Conservation (phyloP, 192 early-diverging fungal genomes). For the Lunasporangiospora selenospora region DNA sequence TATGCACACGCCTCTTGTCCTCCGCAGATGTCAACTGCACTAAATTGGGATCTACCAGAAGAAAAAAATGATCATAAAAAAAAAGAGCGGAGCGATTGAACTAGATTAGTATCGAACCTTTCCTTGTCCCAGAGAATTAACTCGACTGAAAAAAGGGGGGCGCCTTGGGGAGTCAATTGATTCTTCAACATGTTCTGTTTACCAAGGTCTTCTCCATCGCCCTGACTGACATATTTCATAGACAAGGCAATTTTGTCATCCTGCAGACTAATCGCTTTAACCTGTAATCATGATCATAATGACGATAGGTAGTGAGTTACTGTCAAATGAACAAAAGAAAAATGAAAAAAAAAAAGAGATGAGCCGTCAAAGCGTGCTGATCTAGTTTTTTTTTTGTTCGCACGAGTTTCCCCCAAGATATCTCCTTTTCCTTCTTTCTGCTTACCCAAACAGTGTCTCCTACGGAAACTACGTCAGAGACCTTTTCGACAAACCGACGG, state of each 20-base stretch:
- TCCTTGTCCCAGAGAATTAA: too few species aligned
- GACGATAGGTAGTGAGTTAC: neutral
- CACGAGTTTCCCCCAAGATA: neutral
- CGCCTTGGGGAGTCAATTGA: neutral
- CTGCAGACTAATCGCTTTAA: constrained; percentile 47
- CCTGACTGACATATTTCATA: constrained; percentile 54
- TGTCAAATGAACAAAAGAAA: neutral
- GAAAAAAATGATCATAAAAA: neutral
- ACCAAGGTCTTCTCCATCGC: constrained; percentile 49
- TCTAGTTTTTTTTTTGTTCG: neutral
- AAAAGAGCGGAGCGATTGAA: too few species aligned
- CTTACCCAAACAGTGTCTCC: constrained; percentile 53
- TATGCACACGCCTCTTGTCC: constrained; percentile 33
- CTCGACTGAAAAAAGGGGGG: neutral
- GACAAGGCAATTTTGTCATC: constrained; percentile 52
- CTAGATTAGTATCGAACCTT: too few species aligned
- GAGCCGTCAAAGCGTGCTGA: too few species aligned
- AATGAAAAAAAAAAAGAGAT: constrained; percentile 1
- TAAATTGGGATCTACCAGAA: constrained; percentile 32
- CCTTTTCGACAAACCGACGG: constrained; percentile 41
- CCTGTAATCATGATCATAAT: constrained; percentile 17
- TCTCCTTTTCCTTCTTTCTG: neutral
- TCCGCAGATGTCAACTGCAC: constrained; percentile 33
- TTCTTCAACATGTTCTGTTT: neutral
- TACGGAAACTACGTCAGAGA: constrained; percentile 45